A percentile compares a stretch with the other conserved stretches of the same genome.
Conservation (phyloP, 192 early-diverging fungal genomes). For the Obelidium mucronatum region DNA sequence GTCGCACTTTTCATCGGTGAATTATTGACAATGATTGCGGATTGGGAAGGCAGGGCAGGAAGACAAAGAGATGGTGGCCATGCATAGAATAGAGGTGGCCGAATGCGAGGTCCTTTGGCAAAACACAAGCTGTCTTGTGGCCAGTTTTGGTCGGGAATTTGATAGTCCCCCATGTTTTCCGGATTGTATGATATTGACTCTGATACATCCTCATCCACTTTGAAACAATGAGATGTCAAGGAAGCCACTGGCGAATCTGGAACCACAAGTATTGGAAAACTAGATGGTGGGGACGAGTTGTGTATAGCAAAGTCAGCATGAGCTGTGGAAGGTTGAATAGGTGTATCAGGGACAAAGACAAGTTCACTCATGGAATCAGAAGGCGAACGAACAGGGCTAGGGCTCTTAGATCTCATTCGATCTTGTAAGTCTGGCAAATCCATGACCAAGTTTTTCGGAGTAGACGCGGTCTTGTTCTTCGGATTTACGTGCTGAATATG, state of each 20-base stretch:
- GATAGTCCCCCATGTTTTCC: no score
- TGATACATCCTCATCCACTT: not conserved
- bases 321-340: no score
- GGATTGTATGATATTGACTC: no score
- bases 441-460: not conserved
- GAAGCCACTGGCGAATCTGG: not conserved
- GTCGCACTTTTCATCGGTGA: no score
- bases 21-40: not conserved
- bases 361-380: not conserved
- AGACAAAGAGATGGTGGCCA: no score
- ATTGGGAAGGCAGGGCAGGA: not conserved
- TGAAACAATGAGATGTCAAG: not conserved
- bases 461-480: not conserved
- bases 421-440: no score
- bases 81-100: not conserved
- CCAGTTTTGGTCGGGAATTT: not conserved
- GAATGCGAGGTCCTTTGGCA: constrained; percentile 1
- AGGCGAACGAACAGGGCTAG: no score
- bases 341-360: not conserved
- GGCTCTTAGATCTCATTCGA: no score
- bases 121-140: constrained; percentile 14
- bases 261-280: constrained; percentile 1
- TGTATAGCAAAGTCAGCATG: no score
- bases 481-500: not conserved
- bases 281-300: not conserved